Evolutionary conservation across 2,329 filamentous ascomycete species (phyloP).

Genomic region (Verruconis gallopava): DNA sequence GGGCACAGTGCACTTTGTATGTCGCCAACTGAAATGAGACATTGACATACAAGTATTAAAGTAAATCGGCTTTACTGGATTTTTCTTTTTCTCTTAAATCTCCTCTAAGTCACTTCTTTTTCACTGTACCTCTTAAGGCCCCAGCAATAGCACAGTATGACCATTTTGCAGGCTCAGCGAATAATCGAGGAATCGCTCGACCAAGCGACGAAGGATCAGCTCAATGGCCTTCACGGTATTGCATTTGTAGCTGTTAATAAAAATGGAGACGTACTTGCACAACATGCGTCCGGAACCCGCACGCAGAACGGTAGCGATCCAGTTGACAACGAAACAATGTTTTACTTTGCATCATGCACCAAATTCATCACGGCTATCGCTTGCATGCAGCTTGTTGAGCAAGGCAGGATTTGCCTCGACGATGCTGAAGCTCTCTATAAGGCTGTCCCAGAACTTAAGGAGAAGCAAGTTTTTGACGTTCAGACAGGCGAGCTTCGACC

Average conservation of each 20-base stretch:
- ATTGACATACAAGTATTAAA: too few relatives aligned
- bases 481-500: constrained; percentile 18
- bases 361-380: constrained; percentile 23
- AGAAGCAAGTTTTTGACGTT: constrained; percentile 23
- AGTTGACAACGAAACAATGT: constrained; percentile 48
- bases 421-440: constrained; percentile 22
- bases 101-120: too few relatives aligned
- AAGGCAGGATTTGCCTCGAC: constrained; percentile 23
- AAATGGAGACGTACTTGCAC: constrained; percentile 32
- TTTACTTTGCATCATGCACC: constrained; percentile 44
- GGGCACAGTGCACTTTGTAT: too few relatives aligned
- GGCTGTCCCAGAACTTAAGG: constrained; percentile 23
- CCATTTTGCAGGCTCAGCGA: too few relatives aligned
- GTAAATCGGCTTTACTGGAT: too few relatives aligned
- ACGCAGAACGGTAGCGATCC: constrained; percentile 30
- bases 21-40: too few relatives aligned
- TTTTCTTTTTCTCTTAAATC: too few relatives aligned
- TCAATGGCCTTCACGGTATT: constrained; percentile 31
- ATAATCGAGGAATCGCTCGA: constrained; percentile 27
- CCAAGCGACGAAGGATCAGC: constrained; percentile 24
- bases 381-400: constrained; percentile 24
- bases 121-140: too few relatives aligned
- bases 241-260: constrained; percentile 36
- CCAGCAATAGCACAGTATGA: too few relatives aligned
- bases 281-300: constrained; percentile 29